Conservation (phyloP, 352 stramenopile species). For the Thalassiosira livingstoniorum region DNA sequence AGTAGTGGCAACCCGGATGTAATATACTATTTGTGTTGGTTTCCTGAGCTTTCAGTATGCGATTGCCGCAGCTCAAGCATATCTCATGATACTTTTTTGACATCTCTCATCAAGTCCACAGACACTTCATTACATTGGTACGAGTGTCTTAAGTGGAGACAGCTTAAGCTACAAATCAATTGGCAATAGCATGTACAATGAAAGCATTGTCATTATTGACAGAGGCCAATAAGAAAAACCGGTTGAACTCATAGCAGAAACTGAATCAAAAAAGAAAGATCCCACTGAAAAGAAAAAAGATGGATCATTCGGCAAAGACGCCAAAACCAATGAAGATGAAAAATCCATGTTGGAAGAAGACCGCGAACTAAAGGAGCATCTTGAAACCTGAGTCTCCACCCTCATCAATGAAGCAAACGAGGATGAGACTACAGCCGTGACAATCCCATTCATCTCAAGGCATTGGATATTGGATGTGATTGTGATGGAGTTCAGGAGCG, state of each 20-base stretch:
- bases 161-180: too few species aligned
- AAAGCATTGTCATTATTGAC: too few species aligned
- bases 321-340: conserved; percentile 58
- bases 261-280: conserved; percentile 64
- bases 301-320: conserved; percentile 27
- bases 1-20: too few species aligned
- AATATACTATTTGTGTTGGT: too few species aligned
- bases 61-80: too few species aligned
- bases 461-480: conserved; percentile 97
- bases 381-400: conserved; percentile 85
- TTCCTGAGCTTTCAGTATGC: too few species aligned
- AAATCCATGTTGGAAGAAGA: conserved; percentile 82
- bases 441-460: conserved; percentile 80
- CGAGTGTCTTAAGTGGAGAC: too few species aligned
- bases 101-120: too few species aligned
- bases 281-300: conserved; percentile 83
- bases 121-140: too few species aligned
- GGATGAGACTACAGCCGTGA: conserved; percentile 70
- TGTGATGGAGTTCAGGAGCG: conserved; percentile 94
- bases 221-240: too few species aligned
- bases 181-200: too few species aligned
- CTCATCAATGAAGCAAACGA: conserved; percentile 78
- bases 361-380: conserved; percentile 79
- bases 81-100: too few species aligned
- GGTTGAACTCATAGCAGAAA: conserved; percentile 51